A percentile compares a stretch with the other conserved stretches of the same genome.
Conservation (phyloP, 2,329 filamentous ascomycete genomes). For the Aspergillus ochraceus region DNA sequence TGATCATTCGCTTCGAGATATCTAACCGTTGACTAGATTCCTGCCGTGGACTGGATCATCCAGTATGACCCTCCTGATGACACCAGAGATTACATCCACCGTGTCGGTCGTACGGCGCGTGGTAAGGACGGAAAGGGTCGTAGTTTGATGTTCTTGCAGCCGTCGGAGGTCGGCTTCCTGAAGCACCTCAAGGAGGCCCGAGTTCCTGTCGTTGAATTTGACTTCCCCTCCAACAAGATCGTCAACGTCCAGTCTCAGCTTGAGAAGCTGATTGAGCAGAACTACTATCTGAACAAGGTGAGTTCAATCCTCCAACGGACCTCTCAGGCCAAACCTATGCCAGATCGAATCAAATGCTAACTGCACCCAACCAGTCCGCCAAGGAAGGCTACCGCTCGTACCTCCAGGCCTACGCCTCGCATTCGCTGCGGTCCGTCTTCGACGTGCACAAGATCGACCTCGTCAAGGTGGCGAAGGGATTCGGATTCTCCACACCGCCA, state of each 20-base stretch:
- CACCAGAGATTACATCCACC: slow-evolving; percentile 88
- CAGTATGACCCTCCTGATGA: slow-evolving; percentile 95
- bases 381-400: slow-evolving; percentile 83
- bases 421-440: slow-evolving; percentile 78
- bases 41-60: slow-evolving; percentile 92
- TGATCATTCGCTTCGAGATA: slow-evolving; percentile 7
- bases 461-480: slow-evolving; percentile 79
- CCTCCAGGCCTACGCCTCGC: slow-evolving; percentile 90
- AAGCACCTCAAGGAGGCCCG: slow-evolving; percentile 86
- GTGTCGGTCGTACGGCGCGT: slow-evolving; percentile 90
- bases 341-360: not conserved
- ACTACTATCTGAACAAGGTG: slow-evolving; percentile 94
- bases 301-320: slow-evolving; percentile 14
- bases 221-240: slow-evolving; percentile 90
- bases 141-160: slow-evolving; percentile 90
- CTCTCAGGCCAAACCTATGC: no score
- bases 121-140: slow-evolving; percentile 80
- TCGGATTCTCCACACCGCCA: slow-evolving; percentile 76
- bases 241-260: slow-evolving; percentile 87
- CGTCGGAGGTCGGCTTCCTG: slow-evolving; percentile 88
- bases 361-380: slow-evolving; percentile 49
- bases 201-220: slow-evolving; percentile 93
- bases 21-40: slow-evolving; percentile 59
- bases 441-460: slow-evolving; percentile 80
- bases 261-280: slow-evolving; percentile 89